Evolutionary conservation across 139 green algal species (phyloP).

Genomic region (Chlorella ohadii): DNA sequence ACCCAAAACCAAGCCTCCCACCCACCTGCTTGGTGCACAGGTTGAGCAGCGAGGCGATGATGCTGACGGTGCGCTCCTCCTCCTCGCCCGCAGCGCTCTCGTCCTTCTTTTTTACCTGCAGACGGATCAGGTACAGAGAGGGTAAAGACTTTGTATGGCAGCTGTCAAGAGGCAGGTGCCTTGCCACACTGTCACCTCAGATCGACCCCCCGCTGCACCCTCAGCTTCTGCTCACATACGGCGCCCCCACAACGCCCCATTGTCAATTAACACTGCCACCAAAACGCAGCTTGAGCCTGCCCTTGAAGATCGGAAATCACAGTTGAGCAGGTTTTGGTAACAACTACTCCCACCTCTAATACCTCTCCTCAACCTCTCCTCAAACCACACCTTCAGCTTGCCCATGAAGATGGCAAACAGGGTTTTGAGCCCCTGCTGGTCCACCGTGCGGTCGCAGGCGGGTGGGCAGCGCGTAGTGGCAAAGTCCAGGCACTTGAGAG

Average conservation of each 20-base stretch:
- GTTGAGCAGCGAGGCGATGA: conserved; percentile 80
- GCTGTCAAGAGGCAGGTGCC: too few relatives aligned
- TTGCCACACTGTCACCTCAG: too few relatives aligned
- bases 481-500: conserved; percentile 92
- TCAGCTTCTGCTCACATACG: too few relatives aligned
- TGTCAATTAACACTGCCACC: too few relatives aligned
- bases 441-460: conserved; percentile 74
- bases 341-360: too few relatives aligned
- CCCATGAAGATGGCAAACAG: conserved; percentile 97
- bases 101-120: conserved; percentile 43
- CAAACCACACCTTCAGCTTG: conserved; percentile 67
- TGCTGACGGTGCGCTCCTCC: conserved; percentile 87
- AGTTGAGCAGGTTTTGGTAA: too few relatives aligned
- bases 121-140: neutral
- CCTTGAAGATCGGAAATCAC: neutral
- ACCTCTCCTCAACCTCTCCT: neutral
- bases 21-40: conserved; percentile 16
- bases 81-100: conserved; percentile 68
- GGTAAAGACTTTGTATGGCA: too few relatives aligned
- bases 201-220: too few relatives aligned
- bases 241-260: too few relatives aligned
- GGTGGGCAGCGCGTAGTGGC: conserved; percentile 72
- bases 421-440: conserved; percentile 81
- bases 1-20: too few relatives aligned
- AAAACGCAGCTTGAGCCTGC: too few relatives aligned